Conservation (phyloP, 2,329 filamentous ascomycete species). For the Neofusicoccum ribis region DNA sequence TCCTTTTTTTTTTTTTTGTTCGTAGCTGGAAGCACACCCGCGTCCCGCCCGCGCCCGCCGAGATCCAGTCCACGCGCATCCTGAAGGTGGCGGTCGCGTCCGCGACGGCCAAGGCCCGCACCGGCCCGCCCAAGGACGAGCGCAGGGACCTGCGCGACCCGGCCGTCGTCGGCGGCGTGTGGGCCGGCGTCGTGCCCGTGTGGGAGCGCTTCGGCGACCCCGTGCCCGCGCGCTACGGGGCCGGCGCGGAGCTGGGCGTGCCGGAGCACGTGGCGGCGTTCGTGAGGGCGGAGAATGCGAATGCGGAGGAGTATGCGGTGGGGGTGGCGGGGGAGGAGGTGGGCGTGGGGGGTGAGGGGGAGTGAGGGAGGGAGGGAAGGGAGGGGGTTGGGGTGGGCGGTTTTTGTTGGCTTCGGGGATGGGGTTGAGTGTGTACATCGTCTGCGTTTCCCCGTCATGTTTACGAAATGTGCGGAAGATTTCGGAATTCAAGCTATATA, state of each 20-base stretch:
- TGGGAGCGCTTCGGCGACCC: slow-evolving; percentile 66
- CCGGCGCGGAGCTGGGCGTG: slow-evolving; percentile 59
- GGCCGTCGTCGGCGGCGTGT: slow-evolving; percentile 53
- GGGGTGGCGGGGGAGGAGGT: slow-evolving; percentile 24
- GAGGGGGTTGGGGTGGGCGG: too few relatives aligned
- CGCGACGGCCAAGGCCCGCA: slow-evolving; percentile 74
- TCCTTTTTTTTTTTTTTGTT: too few relatives aligned
- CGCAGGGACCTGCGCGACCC: slow-evolving; percentile 49
- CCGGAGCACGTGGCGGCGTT: slow-evolving; percentile 63
- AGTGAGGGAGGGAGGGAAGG: too few relatives aligned
- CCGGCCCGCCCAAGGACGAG: slow-evolving; percentile 64
- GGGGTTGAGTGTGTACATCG: too few relatives aligned
- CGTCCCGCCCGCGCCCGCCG: slow-evolving; percentile 68
- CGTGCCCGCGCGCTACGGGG: slow-evolving; percentile 49
- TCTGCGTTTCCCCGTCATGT: too few relatives aligned
- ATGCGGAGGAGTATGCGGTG: slow-evolving; percentile 28
- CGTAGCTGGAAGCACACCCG: slow-evolving; percentile 60
- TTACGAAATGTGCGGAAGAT: too few relatives aligned
- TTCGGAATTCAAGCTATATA: too few relatives aligned
- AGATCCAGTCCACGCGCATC: slow-evolving; percentile 74
- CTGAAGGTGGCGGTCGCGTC: slow-evolving; percentile 67
- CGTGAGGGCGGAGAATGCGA: slow-evolving; percentile 49
- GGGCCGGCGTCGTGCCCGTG: slow-evolving; percentile 65
- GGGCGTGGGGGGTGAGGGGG: too few relatives aligned
- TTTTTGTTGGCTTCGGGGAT: too few relatives aligned